Conservation (phyloP, 169 alveolate genomes). For the Cardiosporidium cionae region DNA sequence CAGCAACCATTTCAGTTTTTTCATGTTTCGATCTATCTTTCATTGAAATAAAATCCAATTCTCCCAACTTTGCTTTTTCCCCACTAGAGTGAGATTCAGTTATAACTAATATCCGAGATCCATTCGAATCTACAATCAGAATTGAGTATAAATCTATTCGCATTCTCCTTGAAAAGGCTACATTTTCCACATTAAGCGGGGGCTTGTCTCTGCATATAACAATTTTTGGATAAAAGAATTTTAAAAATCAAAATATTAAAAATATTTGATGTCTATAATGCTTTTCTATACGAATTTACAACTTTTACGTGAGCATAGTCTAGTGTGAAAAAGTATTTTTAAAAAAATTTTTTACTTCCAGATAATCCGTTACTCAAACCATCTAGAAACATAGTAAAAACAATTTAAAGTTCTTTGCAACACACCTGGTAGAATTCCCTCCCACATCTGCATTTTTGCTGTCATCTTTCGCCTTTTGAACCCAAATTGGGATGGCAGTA, state of each 20-base stretch:
- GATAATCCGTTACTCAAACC: not conserved
- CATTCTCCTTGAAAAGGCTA: not conserved
- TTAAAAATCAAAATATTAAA: no score
- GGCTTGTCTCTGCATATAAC: not conserved
- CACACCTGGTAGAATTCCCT: not conserved
- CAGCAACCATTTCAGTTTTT: not conserved
- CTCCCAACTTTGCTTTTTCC: not conserved
- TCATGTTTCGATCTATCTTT: not conserved
- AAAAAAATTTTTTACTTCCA: not conserved
- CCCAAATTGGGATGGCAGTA: not conserved
- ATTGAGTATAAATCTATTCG: constrained; percentile 21
- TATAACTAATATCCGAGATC: constrained; percentile 25
- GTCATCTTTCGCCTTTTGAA: not conserved
- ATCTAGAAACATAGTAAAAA: not conserved
- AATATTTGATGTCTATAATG: no score
- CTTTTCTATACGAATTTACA: no score
- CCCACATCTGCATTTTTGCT: not conserved
- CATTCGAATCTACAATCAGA: constrained; percentile 31
- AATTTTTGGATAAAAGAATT: not conserved
- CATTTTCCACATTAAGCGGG: not conserved
- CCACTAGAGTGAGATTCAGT: not conserved
- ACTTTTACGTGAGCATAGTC: not conserved
- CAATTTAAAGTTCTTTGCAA: not conserved
- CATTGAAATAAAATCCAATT: not conserved
- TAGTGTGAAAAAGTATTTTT: not conserved